Percentiles rank a stretch among this genome's conserved stretches.
These are phyloP conservation scores for Stagonosporopsis cucurbitacearum DNA, from an alignment of 2,329 filamentous ascomycete species.

Conservation along the genomic window DNA sequence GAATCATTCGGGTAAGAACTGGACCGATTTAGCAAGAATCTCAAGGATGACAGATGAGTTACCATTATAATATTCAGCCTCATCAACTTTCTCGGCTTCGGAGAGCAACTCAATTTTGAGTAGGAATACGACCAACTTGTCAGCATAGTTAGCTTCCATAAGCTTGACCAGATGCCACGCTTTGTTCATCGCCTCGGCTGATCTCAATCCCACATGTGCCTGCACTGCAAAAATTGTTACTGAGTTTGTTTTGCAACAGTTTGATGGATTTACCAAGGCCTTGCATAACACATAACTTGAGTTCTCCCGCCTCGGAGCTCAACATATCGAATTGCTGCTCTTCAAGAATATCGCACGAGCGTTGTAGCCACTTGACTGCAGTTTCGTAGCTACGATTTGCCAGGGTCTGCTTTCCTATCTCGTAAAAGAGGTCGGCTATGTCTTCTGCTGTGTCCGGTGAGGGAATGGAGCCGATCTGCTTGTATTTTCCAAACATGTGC, in stretches of 20 bases:
- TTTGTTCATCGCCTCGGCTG: slow-evolving; percentile 54
- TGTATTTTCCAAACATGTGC: slow-evolving; percentile 72
- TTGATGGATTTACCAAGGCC: slow-evolving; percentile 42
- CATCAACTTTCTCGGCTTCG: slow-evolving; percentile 45
- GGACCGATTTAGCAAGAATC: slow-evolving; percentile 25
- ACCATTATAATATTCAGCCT: slow-evolving; percentile 52
- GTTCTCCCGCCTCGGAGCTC: slow-evolving; percentile 66
- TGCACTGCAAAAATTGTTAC: slow-evolving; percentile 56
- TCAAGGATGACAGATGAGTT: not conserved
- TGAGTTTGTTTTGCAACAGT: no score
- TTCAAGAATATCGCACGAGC: slow-evolving; percentile 67
- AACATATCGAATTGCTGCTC: slow-evolving; percentile 62
- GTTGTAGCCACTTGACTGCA: slow-evolving; percentile 75
- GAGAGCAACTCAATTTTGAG: slow-evolving; percentile 72
- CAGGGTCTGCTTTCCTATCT: slow-evolving; percentile 70
- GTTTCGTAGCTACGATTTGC: slow-evolving; percentile 59
- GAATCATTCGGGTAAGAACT: slow-evolving; percentile 68
- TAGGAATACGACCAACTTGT: slow-evolving; percentile 70
- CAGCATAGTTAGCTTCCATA: slow-evolving; percentile 69
- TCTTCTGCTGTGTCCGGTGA: slow-evolving; percentile 63
- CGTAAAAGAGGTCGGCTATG: slow-evolving; percentile 71
- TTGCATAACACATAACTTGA: slow-evolving; percentile 72
- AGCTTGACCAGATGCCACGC: slow-evolving; percentile 64
- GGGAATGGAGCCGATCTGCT: slow-evolving; percentile 47
- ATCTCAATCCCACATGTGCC: slow-evolving; percentile 58